Conservation (phyloP, 495 filamentous ascomycete genomes). For the Glonium stellatum region DNA sequence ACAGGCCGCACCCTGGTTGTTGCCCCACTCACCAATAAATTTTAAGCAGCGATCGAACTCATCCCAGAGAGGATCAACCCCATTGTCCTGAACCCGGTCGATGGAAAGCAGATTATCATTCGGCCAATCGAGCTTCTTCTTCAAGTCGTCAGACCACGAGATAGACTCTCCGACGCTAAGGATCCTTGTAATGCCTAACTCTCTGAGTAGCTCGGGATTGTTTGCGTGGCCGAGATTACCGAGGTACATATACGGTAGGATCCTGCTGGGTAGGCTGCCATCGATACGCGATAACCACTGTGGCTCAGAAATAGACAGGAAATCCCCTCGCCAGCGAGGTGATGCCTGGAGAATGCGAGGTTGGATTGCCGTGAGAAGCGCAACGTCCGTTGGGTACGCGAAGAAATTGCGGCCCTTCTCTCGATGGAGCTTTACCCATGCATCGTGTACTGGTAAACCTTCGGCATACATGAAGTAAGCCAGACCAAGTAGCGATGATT, state of each 20-base stretch:
- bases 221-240: slow-evolving; percentile 90
- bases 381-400: slow-evolving; percentile 83
- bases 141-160: slow-evolving; percentile 57
- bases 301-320: slow-evolving; percentile 45
- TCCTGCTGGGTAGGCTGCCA: slow-evolving; percentile 79
- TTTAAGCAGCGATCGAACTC: slow-evolving; percentile 82
- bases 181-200: slow-evolving; percentile 78
- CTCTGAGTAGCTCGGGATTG: slow-evolving; percentile 72
- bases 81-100: slow-evolving; percentile 88
- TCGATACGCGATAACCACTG: slow-evolving; percentile 79
- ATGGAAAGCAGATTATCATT: slow-evolving; percentile 69
- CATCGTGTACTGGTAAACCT: slow-evolving; percentile 67
- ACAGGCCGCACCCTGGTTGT: not conserved
- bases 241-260: slow-evolving; percentile 92
- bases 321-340: slow-evolving; percentile 24
- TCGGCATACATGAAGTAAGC: slow-evolving; percentile 90
- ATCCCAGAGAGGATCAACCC: slow-evolving; percentile 81
- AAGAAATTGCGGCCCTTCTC: slow-evolving; percentile 87
- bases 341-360: slow-evolving; percentile 58
- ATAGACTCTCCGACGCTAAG: slow-evolving; percentile 90
- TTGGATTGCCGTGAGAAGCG: slow-evolving; percentile 67
- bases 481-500: slow-evolving; percentile 77
- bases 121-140: slow-evolving; percentile 60
- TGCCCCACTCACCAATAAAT: slow-evolving; percentile 72
- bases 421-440: slow-evolving; percentile 80